Evolutionary conservation across 805 yeast genomes (phyloP), one percentile per base, ranked within the genome.

Genomic region (Nakazawaea wickerhamii): DNA sequence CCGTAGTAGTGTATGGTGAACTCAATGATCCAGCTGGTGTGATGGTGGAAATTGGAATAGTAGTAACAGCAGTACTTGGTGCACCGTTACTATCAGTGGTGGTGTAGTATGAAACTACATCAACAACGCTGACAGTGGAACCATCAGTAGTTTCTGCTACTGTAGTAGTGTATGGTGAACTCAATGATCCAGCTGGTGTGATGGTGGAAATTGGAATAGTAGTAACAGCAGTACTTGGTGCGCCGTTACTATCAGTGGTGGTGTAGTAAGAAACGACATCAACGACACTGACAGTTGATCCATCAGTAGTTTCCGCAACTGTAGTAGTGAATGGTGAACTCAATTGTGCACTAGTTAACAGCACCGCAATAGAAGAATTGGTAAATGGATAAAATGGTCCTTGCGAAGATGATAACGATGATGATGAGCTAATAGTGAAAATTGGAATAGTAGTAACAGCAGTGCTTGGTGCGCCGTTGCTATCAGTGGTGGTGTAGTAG

Each of bases 161-260:
- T 7, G 34, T 31, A 9, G 34, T 31, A 31, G 34, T 31, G 20
- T 15, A 15, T 14, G 34, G 34, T 5, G 22, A 5, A 31, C 11
- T 17, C 8, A 13, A 8, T 9, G n/a, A 5, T 5, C 31, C 38
- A 25, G 33, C 18, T 22, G 37, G 37, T 14, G 37, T 31, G 23
- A 34, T 20, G 3, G 38, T 35, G 8, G 38, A 22, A 15, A 35
- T 23, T 22, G 30, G 28, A 22, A 22, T 35, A 18, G 38, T 35
- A 17, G 38, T 35, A n/a, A n/a, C 30, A 17, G 17, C 38, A 23
- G 20, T 14, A 9, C 21, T 35, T 35, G 38, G 30, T 13, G n/a
- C 14, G 10, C 32, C 36, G 4, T 10, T n/a, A 28, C 14, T 13
- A 28, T 13, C 31, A 10, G 31, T 28, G 11, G 31, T 28, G n/a